Base-by-base conservation (phyloP, 805 yeast genomes). In the Wickerhamiella parazyma region DNA sequence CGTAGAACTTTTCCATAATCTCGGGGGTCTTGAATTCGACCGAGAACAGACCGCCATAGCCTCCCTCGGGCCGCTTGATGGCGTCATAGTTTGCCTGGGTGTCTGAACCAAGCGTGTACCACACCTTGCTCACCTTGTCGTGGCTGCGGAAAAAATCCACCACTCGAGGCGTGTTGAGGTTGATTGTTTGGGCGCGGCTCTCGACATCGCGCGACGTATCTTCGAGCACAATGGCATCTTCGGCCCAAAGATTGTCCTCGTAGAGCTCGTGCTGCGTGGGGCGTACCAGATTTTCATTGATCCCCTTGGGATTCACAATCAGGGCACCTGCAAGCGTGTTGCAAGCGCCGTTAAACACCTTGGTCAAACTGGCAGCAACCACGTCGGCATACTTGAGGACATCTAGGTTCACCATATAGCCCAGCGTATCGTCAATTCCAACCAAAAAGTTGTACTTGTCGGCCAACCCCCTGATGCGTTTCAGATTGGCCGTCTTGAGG, bases 31-130 rank as follows among this genome's bases (percentile, higher is more conserved):
- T 63, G 60, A 85, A 82, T 12, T 77, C 68, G 39, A 85, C 60
- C 8, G 91, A 80, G 21, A 85, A 67, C 42, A 84, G 65, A 0
- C 93, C 91, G 37, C 94, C 95, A 54, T 85, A 85, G 0, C 94
- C 94, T 22, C 91, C 91, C 19, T 67, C 61, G 10, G 67, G 59
- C 8, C 75, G 77, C 51, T 72, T 77, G 31, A 82, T 62, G 6
- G 61, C 69, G 50, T 85, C 94, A 16, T 42, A 42, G 24, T 35
- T 20, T 8, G 19, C 31, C 14, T 78, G 65, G 8, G 64, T 58
- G 2, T 29, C 36, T 3, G 55, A 50, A 14, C 71, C 54, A 1
- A 68, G 63, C 9, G 94, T 93, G 55, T 80, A 78, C 53, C 57
- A 80, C 2, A 82, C 67, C 39, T 69, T 60, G 16, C 72, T 67